Conservation (phyloP, 345 rosid species). For the Heritiera fomes region DNA sequence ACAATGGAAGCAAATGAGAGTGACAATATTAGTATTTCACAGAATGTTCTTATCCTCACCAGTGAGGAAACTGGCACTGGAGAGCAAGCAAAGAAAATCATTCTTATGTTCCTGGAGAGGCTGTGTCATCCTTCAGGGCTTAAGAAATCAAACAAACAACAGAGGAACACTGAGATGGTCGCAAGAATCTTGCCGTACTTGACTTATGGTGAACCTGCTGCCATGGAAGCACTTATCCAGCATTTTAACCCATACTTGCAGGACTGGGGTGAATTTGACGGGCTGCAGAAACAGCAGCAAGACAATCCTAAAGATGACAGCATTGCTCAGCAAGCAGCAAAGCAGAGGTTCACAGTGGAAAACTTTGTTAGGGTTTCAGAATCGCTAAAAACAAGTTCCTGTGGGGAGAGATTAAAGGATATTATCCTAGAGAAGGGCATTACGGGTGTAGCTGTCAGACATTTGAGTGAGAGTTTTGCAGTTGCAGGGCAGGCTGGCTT, state of each 20-base stretch:
- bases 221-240: slow-evolving; percentile 94
- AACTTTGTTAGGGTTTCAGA: slow-evolving; percentile 95
- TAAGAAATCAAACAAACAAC: slow-evolving; percentile 95
- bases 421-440: slow-evolving; percentile 89
- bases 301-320: slow-evolving; percentile 77
- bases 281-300: slow-evolving; percentile 65
- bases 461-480: slow-evolving; percentile 72
- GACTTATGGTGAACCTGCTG: slow-evolving; percentile 99
- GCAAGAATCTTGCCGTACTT: slow-evolving; percentile 96
- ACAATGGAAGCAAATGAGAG: slow-evolving; percentile 96
- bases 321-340: slow-evolving; percentile 62
- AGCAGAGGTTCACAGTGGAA: slow-evolving; percentile 79
- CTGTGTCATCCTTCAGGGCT: slow-evolving; percentile 80
- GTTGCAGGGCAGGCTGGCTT: slow-evolving; percentile 78
- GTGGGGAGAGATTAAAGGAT: slow-evolving; percentile 95
- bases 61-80: slow-evolving; percentile 85
- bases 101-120: slow-evolving; percentile 93
- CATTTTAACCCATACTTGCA: slow-evolving; percentile 85
- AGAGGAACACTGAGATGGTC: slow-evolving; percentile 98
- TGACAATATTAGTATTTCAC: slow-evolving; percentile 71
- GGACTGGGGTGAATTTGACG: slow-evolving; percentile 86
- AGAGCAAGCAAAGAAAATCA: slow-evolving; percentile 97
- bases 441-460: slow-evolving; percentile 72
- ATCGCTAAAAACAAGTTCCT: slow-evolving; percentile 95
- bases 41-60: slow-evolving; percentile 74